Percentiles rank a stretch among this genome's conserved stretches.
phyloP scores from a whole-genome alignment of 2,329 filamentous ascomycete genomes.

The Dactylellina cionopaga region DNA sequence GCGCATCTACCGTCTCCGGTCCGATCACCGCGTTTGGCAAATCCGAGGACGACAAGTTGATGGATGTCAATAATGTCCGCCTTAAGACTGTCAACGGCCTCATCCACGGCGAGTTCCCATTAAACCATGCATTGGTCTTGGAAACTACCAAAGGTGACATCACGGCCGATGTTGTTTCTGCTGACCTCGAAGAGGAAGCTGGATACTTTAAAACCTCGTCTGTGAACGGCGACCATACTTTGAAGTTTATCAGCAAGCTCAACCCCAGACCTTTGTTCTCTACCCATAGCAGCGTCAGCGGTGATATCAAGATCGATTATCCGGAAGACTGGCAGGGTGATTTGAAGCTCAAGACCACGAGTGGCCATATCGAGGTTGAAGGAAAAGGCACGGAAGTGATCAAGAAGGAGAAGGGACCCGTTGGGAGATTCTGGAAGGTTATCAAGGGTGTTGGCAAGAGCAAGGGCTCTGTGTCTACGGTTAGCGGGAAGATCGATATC shows the following conservation, averaged over 20 bases:
- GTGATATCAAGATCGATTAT: constrained; percentile 26
- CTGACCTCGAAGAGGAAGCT: constrained; percentile 25
- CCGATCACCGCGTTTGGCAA: constrained; percentile 22
- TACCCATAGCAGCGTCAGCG: constrained; percentile 32
- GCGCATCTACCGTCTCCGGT: constrained; percentile 31
- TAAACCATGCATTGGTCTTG: constrained; percentile 31
- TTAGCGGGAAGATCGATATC: constrained; percentile 44
- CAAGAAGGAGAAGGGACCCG: constrained; percentile 23
- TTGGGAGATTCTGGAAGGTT: constrained; percentile 46
- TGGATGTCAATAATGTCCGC: constrained; percentile 37
- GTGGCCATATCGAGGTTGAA: constrained; percentile 32
- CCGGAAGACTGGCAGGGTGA: constrained; percentile 47
- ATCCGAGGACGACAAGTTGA: constrained; percentile 12
- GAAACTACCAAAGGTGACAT: constrained; percentile 39
- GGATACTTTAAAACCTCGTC: constrained; percentile 26
- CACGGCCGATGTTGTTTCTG: constrained; percentile 19
- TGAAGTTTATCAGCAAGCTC: constrained; percentile 37
- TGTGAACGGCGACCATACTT: constrained; percentile 22
- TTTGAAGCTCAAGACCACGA: constrained; percentile 39
- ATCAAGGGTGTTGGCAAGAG: constrained; percentile 44
- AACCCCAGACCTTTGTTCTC: constrained; percentile 40
- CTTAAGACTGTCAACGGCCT: constrained; percentile 23
- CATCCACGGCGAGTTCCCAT: constrained; percentile 42
- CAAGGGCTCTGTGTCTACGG: constrained; percentile 17
- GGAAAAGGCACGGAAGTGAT: constrained; percentile 37